phyloP scores from a whole-genome alignment of 768 basidiomycete species.

The Rhodotorula toruloides region DNA sequence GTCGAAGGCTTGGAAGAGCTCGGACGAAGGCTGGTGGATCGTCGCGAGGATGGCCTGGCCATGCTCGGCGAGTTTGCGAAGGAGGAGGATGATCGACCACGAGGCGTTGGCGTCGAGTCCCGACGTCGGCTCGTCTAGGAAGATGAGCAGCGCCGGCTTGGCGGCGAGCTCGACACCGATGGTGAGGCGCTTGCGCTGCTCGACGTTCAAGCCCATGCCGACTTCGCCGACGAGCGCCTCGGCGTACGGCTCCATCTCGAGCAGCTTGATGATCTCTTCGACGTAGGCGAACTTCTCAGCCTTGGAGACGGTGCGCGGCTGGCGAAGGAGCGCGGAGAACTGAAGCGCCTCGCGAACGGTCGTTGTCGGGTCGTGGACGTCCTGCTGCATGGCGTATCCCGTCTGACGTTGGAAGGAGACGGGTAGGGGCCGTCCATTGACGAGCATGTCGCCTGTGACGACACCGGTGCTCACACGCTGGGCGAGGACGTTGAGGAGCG shows the following conservation, averaged over 20 bases:
- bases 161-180: constrained; percentile 84
- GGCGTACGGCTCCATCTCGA: constrained; percentile 51
- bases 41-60: constrained; percentile 51
- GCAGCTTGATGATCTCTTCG: constrained; percentile 49
- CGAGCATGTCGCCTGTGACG: constrained; percentile 51
- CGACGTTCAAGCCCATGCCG: constrained; percentile 50
- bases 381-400: constrained; percentile 36
- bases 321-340: constrained; percentile 50
- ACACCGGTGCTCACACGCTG: constrained; percentile 49
- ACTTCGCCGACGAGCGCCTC: constrained; percentile 52
- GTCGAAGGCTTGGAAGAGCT: constrained; percentile 81
- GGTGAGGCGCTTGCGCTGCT: constrained; percentile 60
- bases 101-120: constrained; percentile 53
- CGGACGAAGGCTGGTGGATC: constrained; percentile 54
- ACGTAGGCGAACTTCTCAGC: constrained; percentile 49
- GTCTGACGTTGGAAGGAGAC: constrained; percentile 51
- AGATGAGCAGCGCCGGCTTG: constrained; percentile 50
- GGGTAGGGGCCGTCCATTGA: constrained; percentile 49
- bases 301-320: constrained; percentile 46
- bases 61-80: constrained; percentile 50
- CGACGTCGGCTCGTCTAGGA: constrained; percentile 50
- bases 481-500: constrained; percentile 44
- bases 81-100: constrained; percentile 50
- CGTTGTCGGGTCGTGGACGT: constrained; percentile 48
- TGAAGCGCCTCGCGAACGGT: constrained; percentile 51